Base-by-base conservation (phyloP, 2,329 filamentous ascomycete genomes). In the Colletotrichum siamense region DNA sequence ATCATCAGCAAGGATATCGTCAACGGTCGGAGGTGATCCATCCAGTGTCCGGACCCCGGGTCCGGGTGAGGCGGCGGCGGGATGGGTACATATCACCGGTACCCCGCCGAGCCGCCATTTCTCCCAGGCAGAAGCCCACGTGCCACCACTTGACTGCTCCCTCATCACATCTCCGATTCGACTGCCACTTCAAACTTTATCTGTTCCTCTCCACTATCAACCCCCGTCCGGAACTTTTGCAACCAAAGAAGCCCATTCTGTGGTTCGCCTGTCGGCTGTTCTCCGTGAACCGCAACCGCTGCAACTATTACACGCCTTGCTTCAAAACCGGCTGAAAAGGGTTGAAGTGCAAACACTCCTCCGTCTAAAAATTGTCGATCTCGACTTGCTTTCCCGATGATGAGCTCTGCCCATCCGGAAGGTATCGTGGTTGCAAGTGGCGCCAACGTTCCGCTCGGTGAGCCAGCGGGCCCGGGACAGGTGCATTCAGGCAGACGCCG, bases 111-210 rank as follows among this genome's bases (percentile, higher is more conserved):
- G 32, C 59, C 34, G 6, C 52, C 13, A 55, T 12, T 18, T 65
- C 24, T 57, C 63, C 49, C 16, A 75, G 73, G 69, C 73, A 73
- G 73, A 75, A 73, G 63, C 69, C 67, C 69, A 75, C 73, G 69
- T 73, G 69, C 69, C 24, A 13, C 22, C 18, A 32, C 16, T 30
- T 39, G 26, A 65, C 74, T 49, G 22, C 18, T 13, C 15, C 22
- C 18, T 36, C 39, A 44, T 24, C 5, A 8, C 44, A 52, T 30
- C 49, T 30, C 32, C 24, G 8, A 3, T 71, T 32, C 49, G 65
- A 44, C 59, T 52, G 22, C 6, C 49, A 10, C 7, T 15, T n/a
- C n/a, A 8, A 18, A n/a, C 18, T 6, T 9, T 70, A 18, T 16
- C 13, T 55, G 2, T 16, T 10, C 15, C 28, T 28, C n/a, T 16